Evolutionary conservation across 1,284 basidiomycete genomes (phyloP).

Genomic region (Apiotrichum laibachii): DNA sequence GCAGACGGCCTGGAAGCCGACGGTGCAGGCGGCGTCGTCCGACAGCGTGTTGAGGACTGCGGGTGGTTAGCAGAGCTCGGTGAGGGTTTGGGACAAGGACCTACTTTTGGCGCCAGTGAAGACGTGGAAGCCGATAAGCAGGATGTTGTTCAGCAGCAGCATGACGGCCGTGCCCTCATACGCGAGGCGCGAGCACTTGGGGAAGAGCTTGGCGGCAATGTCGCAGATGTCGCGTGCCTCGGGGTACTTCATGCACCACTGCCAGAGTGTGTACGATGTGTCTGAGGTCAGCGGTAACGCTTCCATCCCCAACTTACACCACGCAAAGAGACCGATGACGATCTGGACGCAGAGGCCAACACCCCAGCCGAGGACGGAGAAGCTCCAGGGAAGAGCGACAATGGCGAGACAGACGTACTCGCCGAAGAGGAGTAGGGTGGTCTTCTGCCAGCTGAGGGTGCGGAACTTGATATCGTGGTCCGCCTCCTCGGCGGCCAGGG

Average conservation of each 20-base stretch:
- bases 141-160: conserved; percentile 43
- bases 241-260: conserved; percentile 62
- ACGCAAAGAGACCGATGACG: conserved; percentile 55
- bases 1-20: conserved; percentile 58
- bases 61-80: neutral
- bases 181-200: conserved; percentile 35
- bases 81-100: no score
- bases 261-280: conserved; percentile 45
- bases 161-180: conserved; percentile 41
- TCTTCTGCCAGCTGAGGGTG: conserved; percentile 47
- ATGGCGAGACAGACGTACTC: conserved; percentile 51
- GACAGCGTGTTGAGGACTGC: conserved; percentile 60
- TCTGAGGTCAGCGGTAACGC: conserved; percentile 21
- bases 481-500: conserved; percentile 36
- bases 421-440: conserved; percentile 46
- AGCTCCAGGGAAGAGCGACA: conserved; percentile 43
- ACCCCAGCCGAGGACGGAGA: conserved; percentile 44
- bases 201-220: conserved; percentile 58
- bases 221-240: conserved; percentile 64
- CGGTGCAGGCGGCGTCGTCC: conserved; percentile 58
- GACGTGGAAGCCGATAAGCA: conserved; percentile 51
- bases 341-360: conserved; percentile 58
- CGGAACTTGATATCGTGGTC: conserved; percentile 36
- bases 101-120: conserved; percentile 48
- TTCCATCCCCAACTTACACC: conserved; percentile 28